Conservation (phyloP, 768 basidiomycete species). For the Boletus reticuloceps region DNA sequence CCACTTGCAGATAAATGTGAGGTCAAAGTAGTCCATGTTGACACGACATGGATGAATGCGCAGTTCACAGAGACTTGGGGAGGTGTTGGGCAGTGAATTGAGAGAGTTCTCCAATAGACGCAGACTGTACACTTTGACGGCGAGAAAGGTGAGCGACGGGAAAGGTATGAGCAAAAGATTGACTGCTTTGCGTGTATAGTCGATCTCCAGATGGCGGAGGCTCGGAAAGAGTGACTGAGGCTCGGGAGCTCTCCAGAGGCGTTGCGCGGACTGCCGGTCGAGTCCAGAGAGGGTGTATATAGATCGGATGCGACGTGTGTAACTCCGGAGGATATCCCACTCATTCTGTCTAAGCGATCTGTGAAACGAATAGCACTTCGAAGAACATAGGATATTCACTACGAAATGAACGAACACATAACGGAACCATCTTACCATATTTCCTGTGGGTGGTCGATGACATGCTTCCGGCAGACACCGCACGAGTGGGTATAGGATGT, state of each 20-base stretch:
- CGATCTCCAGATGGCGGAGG: neutral
- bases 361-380: neutral
- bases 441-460: neutral
- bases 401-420: neutral
- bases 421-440: neutral
- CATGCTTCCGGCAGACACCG: neutral
- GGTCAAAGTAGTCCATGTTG: neutral
- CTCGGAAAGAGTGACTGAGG: neutral
- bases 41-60: neutral
- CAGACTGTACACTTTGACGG: neutral
- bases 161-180: neutral
- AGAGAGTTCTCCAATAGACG: neutral
- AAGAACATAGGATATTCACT: neutral
- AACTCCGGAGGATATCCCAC: neutral
- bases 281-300: neutral
- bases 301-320: too few relatives aligned
- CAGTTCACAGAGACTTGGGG: neutral
- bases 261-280: neutral
- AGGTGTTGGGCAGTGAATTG: neutral
- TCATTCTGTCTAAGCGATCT: neutral
- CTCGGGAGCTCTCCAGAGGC: neutral
- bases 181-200: neutral
- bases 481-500: neutral
- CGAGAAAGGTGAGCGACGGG: neutral
- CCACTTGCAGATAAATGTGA: neutral